Evolutionary conservation across 1,139 yeast genomes (phyloP).

Genomic region (Yamadazyma oceani): DNA sequence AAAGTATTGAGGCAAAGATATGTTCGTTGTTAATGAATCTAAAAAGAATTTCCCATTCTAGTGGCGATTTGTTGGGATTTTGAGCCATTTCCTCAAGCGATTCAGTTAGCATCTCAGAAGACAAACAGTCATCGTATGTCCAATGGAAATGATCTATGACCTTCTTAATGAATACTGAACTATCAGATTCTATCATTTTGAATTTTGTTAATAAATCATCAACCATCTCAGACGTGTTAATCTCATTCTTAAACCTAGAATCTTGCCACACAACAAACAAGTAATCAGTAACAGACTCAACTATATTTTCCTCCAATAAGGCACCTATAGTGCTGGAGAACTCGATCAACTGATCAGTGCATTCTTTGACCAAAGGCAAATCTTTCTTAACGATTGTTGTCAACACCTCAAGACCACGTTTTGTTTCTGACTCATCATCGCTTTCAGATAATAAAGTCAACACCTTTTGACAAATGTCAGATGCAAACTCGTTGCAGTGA

Average conservation of each 20-base stretch:
- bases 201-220: slow-evolving; percentile 34
- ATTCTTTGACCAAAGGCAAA: background rate
- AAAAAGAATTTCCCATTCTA: slow-evolving; percentile 21
- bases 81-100: slow-evolving; percentile 10
- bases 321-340: slow-evolving; percentile 21
- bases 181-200: slow-evolving; percentile 21
- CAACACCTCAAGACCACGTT: slow-evolving; percentile 3
- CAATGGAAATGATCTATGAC: slow-evolving; percentile 9
- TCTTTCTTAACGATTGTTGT: background rate
- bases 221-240: slow-evolving; percentile 21
- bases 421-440: slow-evolving; percentile 6
- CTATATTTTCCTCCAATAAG: slow-evolving; percentile 26
- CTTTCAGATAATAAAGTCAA: slow-evolving; percentile 7
- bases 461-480: slow-evolving; percentile 1
- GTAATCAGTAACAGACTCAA: slow-evolving; percentile 25
- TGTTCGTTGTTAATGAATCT: slow-evolving; percentile 14
- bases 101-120: slow-evolving; percentile 8
- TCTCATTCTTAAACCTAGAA: slow-evolving; percentile 5
- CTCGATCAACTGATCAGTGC: slow-evolving; percentile 8
- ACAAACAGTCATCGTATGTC: slow-evolving; percentile 10
- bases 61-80: slow-evolving; percentile 5
- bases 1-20: slow-evolving; percentile 13
- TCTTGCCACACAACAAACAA: slow-evolving; percentile 18
- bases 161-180: slow-evolving; percentile 9
- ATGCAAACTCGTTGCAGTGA: background rate